Evolutionary conservation across 163 green algal genomes (phyloP), one percentile per base, ranked within the genome.

Genomic region (Trebouxiophyceae sp.): DNA sequence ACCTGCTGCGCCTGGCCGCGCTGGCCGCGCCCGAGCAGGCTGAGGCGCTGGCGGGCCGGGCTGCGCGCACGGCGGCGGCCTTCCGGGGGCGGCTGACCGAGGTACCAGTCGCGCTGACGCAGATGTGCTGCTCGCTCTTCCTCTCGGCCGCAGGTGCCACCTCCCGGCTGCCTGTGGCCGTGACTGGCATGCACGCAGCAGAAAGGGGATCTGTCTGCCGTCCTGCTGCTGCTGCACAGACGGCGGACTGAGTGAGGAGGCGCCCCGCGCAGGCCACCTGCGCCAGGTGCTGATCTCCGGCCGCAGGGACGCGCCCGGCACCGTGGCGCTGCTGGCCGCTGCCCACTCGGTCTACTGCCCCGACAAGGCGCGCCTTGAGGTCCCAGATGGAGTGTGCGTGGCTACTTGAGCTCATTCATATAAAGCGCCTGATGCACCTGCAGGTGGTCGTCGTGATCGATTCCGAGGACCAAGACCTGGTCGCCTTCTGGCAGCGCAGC

Each of bases 81-180:
- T 92, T 91, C 47, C 27, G 31, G 8, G 62, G 70, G 8, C 70
- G 73, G 28, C 66, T 95, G 30, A 45, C 60, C 4, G 45, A 86
- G 54, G 57, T 75, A 31, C 65, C 85, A 1, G 46, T 92, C 33
- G 83, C 88, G 2, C 57, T 91, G 68, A 88, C 88, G 0, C 78
- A 92, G 69, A 86, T 95, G 86, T 91, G 78, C 60, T 81, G 58
- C 32, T 60, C 77, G 2, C 74, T 86, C 7, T 76, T 89, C 71
- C 67, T 89, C 44, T 72, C 76, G n/a, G 59, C 71, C 28, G 62
- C 68, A 26, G 57, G 63, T 60, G 23, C 26, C 23, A 2, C 78
- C 83, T 33, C 61, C 83, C 32, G 71, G 78, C 45, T 84, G 89
- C 75, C 79, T 88, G 55, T 44, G 68, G 20, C 22, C 26, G 0